Evolutionary conservation across 163 green algal genomes (phyloP).

Genomic region (Botryococcus braunii): DNA sequence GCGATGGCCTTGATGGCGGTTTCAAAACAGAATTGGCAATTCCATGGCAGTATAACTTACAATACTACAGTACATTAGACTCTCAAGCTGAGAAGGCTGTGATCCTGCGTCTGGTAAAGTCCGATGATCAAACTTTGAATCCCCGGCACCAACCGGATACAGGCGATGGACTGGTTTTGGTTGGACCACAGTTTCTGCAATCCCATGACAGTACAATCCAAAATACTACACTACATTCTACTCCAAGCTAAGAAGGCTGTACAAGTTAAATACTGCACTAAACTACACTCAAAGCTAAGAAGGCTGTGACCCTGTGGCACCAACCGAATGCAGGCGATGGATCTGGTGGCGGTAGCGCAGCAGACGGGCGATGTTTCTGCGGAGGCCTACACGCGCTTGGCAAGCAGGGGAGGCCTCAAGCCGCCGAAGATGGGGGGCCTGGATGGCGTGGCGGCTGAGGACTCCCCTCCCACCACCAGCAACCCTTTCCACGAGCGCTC

Average conservation of each 20-base stretch:
- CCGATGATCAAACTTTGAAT: not conserved
- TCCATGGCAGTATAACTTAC: too few relatives aligned
- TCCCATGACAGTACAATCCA: not conserved
- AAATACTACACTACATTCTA: not conserved
- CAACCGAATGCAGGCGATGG: constrained; percentile 56
- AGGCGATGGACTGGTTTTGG: too few relatives aligned
- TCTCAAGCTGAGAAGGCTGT: not conserved
- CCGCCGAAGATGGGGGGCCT: constrained; percentile 20
- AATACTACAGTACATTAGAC: too few relatives aligned
- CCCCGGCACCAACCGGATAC: not conserved
- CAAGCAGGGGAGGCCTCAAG: not conserved
- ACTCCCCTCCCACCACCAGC: not conserved
- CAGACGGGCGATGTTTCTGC: constrained; percentile 30
- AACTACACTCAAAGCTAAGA: not conserved
- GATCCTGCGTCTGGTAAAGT: too few relatives aligned
- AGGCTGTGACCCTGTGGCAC: not conserved
- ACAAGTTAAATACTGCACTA: not conserved
- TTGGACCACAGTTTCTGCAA: too few relatives aligned
- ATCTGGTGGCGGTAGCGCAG: constrained; percentile 74
- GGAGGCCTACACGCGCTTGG: constrained; percentile 24
- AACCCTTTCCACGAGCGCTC: not conserved
- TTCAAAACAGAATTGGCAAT: not conserved
- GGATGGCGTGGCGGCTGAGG: constrained; percentile 10
- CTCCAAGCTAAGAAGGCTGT: not conserved
- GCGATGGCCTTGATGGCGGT: not conserved